Evolutionary conservation across 495 filamentous ascomycete genomes (phyloP), one percentile per base, ranked within the genome.

Genomic region (Penicillium lividum): DNA sequence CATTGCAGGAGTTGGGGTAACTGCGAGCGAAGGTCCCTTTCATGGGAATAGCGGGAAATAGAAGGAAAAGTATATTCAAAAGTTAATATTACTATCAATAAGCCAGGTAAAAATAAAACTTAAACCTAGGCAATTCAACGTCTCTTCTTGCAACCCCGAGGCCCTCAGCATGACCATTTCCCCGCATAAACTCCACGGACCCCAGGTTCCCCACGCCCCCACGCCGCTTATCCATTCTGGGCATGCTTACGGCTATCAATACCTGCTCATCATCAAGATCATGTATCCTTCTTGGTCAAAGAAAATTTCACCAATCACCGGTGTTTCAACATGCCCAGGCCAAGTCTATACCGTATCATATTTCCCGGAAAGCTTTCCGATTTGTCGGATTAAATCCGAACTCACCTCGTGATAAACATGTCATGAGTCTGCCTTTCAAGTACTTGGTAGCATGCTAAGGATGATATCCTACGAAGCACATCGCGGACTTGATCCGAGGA

Each of bases 321-420:
- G 9, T 4, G n/a, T n/a, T 46, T 18, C 31, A 29, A 44, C 10
- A 13, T 4, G 42, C 30, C 47, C 3, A 28, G 29, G 25, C 25
- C 48, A 44, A 6, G 15, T 34, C n/a, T 22, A 27, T n/a, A 7
- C 4, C 18, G 45, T 4, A 30, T 16, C 7, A 7, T 3, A 3
- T 34, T 34, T 53, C 9, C 11, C 51, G 53, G 65, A 25, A 40
- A 62, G 18, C 15, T 47, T 27, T 18, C 59, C 57, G 59, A 51
- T 3, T n/a, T 5, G 7, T 67, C 66, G 66, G 66, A 60, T 45
- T 49, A 64, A 25, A 15, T 42, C 66, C 66, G 66, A 60, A n/a
- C 18, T n/a, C 4, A 5, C n/a, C 15, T 40, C 15, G 15, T 18
- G 27, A 29, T 2, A 34, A 31, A 13, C 6, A 49, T n/a, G 46